These are phyloP conservation scores for Chondrus crispus DNA, from an alignment of 23 red algal species.

Conservation along the genomic window DNA sequence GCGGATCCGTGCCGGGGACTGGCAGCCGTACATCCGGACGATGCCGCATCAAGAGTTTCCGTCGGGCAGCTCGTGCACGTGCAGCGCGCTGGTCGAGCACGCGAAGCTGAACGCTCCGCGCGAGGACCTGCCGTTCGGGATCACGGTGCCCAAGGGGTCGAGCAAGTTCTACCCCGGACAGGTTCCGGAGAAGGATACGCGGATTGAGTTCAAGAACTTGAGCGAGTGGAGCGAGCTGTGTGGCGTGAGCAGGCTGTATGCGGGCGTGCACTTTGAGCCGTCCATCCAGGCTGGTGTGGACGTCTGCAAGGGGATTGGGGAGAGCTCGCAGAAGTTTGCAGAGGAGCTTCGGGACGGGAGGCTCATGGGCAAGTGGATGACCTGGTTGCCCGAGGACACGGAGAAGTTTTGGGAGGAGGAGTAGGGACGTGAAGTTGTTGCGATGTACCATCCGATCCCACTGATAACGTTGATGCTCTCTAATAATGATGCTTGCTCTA, in stretches of 20 bases:
- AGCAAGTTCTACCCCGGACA: slow-evolving; percentile 26
- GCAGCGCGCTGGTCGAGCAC: slow-evolving; percentile 33
- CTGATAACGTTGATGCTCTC: too few species aligned
- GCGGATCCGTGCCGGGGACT: slow-evolving; percentile 17
- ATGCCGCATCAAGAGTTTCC: slow-evolving; percentile 60
- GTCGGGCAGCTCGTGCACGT: slow-evolving; percentile 21
- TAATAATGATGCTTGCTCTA: too few species aligned
- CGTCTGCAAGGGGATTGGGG: slow-evolving; percentile 26
- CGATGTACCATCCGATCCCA: too few species aligned
- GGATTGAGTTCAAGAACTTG: neutral
- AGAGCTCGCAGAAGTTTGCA: too few species aligned
- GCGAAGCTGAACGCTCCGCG: slow-evolving; percentile 1
- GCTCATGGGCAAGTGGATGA: too few species aligned
- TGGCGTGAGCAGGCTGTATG: neutral
- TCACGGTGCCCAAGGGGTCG: neutral
- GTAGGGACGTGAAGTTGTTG: too few species aligned
- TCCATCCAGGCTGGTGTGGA: neutral
- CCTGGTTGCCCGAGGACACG: too few species aligned
- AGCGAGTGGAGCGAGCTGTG: neutral
- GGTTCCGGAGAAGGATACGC: neutral
- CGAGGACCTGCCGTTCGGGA: neutral
- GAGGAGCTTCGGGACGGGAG: too few species aligned
- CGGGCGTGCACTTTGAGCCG: slow-evolving; percentile 49
- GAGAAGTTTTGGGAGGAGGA: too few species aligned
- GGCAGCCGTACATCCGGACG: neutral